Evolutionary conservation across 1,139 yeast species (phyloP).

Genomic region (Saccharomycopsis hybrid): DNA sequence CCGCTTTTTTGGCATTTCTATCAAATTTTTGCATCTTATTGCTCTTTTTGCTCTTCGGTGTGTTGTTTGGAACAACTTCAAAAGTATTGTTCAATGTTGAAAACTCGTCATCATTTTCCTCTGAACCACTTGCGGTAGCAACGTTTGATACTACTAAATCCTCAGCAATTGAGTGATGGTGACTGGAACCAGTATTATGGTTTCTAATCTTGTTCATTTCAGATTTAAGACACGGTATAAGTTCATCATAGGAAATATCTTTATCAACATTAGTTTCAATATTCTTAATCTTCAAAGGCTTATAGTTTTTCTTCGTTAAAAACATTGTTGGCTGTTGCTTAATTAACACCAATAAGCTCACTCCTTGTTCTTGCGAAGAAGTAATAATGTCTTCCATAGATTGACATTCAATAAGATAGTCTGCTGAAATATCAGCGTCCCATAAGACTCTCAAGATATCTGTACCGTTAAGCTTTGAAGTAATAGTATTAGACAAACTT

Average conservation of each 20-base stretch:
- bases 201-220: neutral
- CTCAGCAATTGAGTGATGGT: too few relatives aligned
- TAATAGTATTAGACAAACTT: constrained; percentile 41
- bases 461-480: constrained; percentile 30
- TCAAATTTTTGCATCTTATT: constrained; percentile 72
- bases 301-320: constrained; percentile 45
- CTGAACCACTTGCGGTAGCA: neutral
- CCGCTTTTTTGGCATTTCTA: constrained; percentile 60
- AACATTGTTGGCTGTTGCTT: constrained; percentile 45
- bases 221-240: constrained; percentile 2
- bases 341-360: constrained; percentile 66
- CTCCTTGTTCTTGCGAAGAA: constrained; percentile 62
- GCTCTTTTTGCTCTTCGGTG: constrained; percentile 62
- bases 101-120: constrained; percentile 7
- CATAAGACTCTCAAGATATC: constrained; percentile 61
- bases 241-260: constrained; percentile 36
- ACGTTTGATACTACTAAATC: neutral
- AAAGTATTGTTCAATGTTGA: constrained; percentile 8
- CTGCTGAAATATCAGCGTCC: constrained; percentile 67
- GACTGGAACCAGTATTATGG: neutral
- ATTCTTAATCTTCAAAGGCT: constrained; percentile 69
- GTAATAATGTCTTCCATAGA: constrained; percentile 64
- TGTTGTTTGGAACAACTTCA: constrained; percentile 52
- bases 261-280: constrained; percentile 51
- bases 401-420: constrained; percentile 43